Evolutionary conservation across 1,284 basidiomycete species (phyloP).

Genomic region (Heliocybe sulcata): DNA sequence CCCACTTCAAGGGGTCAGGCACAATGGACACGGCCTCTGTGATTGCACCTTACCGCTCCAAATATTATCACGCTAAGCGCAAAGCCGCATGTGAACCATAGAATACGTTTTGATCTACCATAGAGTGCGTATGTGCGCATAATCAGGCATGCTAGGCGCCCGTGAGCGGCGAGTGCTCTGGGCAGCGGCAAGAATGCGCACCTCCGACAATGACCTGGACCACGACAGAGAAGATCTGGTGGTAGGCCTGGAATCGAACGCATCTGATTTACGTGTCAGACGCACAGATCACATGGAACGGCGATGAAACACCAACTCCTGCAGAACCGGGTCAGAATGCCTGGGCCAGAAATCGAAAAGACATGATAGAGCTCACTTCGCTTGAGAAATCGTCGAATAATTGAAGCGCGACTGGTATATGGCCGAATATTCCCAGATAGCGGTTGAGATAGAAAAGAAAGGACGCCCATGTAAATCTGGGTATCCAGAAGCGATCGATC

Average conservation of each 20-base stretch:
- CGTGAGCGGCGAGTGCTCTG: neutral
- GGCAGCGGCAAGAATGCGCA: conserved; percentile 13
- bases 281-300: neutral
- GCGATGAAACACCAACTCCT: too few species aligned
- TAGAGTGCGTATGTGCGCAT: conserved; percentile 38
- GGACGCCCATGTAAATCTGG: conserved; percentile 19
- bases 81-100: conserved; percentile 19
- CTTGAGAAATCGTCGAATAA: conserved; percentile 20
- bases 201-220: conserved; percentile 28
- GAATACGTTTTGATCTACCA: conserved; percentile 23
- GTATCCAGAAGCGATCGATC: conserved; percentile 28
- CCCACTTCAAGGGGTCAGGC: conserved; percentile 1
- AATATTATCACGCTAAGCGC: conserved; percentile 15
- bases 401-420: conserved; percentile 27
- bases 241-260: conserved; percentile 14
- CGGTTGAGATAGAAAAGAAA: conserved; percentile 29
- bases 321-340: too few species aligned
- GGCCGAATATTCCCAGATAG: conserved; percentile 26
- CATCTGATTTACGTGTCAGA: neutral
- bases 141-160: conserved; percentile 27
- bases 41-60: conserved; percentile 15
- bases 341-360: neutral
- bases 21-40: neutral
- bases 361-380: conserved; percentile 3
- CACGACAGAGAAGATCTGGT: conserved; percentile 25